Evolutionary conservation across 192 early-diverging fungal species (phyloP).

Genomic region (Entomortierella chlamydospora): DNA sequence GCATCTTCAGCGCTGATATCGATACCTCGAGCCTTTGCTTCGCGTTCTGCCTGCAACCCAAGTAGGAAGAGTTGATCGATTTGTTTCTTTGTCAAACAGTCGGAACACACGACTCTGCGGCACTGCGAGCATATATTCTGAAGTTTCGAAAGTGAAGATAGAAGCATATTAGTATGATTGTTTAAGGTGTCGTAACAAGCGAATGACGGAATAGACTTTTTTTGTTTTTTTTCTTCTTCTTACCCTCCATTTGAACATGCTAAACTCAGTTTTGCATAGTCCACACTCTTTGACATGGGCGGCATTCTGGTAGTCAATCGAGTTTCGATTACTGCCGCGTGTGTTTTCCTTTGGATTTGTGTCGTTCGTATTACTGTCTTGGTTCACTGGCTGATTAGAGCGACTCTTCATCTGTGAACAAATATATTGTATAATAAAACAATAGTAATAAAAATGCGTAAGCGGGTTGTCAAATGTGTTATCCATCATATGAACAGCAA

Average conservation of each 20-base stretch:
- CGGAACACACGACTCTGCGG: constrained; percentile 50
- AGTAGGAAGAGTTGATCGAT: constrained; percentile 49
- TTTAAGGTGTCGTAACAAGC: neutral
- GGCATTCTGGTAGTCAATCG: constrained; percentile 21
- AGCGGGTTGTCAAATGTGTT: too few relatives aligned
- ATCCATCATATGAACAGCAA: too few relatives aligned
- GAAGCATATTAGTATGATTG: neutral
- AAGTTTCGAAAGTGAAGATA: neutral
- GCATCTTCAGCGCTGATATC: neutral
- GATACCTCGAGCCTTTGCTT: constrained; percentile 7
- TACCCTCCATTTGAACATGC: constrained; percentile 58
- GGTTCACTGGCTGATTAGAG: neutral
- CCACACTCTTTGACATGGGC: constrained; percentile 47
- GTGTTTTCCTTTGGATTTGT: neutral
- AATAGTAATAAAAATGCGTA: neutral
- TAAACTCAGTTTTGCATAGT: constrained; percentile 53
- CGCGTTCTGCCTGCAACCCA: constrained; percentile 38
- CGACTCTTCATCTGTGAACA: constrained; percentile 39
- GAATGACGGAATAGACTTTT: neutral
- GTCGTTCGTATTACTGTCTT: neutral
- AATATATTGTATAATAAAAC: neutral
- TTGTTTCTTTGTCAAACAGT: constrained; percentile 60
- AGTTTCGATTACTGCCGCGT: constrained; percentile 15
- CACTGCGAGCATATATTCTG: constrained; percentile 54
- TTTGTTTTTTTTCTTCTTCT: neutral